Evolutionary conservation across 805 yeast species (phyloP).

Genomic region (Ogataea kodamae): DNA sequence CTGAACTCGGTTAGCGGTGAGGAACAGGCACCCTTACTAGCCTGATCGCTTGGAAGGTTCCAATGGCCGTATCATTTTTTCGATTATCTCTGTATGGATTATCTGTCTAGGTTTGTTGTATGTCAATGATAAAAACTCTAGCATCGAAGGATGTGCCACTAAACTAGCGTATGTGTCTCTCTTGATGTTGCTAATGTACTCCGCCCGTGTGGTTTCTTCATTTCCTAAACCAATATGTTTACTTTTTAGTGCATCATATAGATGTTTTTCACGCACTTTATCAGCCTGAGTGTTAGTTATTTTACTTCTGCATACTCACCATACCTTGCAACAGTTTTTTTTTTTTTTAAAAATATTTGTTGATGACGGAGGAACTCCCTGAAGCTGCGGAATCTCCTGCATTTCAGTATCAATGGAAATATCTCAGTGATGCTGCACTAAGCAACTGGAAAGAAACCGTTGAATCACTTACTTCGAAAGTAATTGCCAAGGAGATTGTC

Average conservation of each 20-base stretch:
- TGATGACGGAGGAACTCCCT: constrained; percentile 7
- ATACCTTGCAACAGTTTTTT: constrained; percentile 1
- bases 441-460: constrained; percentile 13
- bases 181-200: constrained; percentile 65
- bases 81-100: constrained; percentile 33
- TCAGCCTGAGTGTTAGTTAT: constrained; percentile 47
- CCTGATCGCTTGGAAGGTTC: constrained; percentile 12
- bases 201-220: constrained; percentile 63
- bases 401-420: constrained; percentile 16
- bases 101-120: constrained; percentile 42
- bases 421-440: constrained; percentile 13
- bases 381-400: constrained; percentile 3
- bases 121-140: constrained; percentile 53
- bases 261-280: constrained; percentile 56
- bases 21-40: constrained; percentile 35
- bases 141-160: constrained; percentile 53
- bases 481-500: constrained; percentile 10
- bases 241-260: constrained; percentile 51
- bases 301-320: no score
- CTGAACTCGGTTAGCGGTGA: constrained; percentile 13
- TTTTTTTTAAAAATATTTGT: constrained; percentile 1
- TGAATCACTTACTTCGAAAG: constrained; percentile 10
- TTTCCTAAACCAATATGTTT: constrained; percentile 76
- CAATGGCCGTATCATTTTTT: constrained; percentile 37
- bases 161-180: constrained; percentile 64